A percentile compares a stretch with the other conserved stretches of the same genome.
Evolutionary conservation across 345 rosid species (phyloP).

Genomic region (Corchorus olitorius): DNA sequence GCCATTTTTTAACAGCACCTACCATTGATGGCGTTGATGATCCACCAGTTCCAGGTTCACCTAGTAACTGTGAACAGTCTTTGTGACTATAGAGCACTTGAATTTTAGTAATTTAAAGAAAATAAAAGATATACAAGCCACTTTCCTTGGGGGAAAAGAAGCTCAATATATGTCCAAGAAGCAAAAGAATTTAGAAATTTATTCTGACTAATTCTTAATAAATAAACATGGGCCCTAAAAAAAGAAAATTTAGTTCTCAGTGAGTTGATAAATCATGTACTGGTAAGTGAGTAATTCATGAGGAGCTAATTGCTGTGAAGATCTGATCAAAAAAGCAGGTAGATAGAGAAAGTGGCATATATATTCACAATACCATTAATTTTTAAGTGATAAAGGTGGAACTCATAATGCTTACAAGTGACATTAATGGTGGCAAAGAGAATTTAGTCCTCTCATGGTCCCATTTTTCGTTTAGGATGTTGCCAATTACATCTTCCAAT

Average conservation of each 20-base stretch:
- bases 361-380: neutral
- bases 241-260: neutral
- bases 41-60: slow-evolving; percentile 98
- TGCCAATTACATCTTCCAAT: slow-evolving; percentile 55
- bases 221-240: neutral
- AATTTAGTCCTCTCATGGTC: slow-evolving; percentile 86
- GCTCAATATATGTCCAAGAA: neutral
- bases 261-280: neutral
- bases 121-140: neutral
- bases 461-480: slow-evolving; percentile 73
- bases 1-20: slow-evolving; percentile 97
- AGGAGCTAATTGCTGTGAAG: neutral
- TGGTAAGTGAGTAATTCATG: neutral
- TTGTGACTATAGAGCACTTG: slow-evolving; percentile 17
- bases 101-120: neutral
- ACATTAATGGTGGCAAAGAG: slow-evolving; percentile 94
- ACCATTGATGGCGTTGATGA: slow-evolving; percentile 99
- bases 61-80: slow-evolving; percentile 58
- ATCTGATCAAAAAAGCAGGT: neutral
- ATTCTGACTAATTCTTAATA: neutral
- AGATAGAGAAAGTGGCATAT: neutral
- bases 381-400: slow-evolving; percentile 18
- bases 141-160: neutral
- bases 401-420: slow-evolving; percentile 51
- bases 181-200: neutral